A percentile compares a stretch with the other conserved stretches of the same genome.
Conservation (phyloP, 495 filamentous ascomycete species). For the Podospora anserina region DNA sequence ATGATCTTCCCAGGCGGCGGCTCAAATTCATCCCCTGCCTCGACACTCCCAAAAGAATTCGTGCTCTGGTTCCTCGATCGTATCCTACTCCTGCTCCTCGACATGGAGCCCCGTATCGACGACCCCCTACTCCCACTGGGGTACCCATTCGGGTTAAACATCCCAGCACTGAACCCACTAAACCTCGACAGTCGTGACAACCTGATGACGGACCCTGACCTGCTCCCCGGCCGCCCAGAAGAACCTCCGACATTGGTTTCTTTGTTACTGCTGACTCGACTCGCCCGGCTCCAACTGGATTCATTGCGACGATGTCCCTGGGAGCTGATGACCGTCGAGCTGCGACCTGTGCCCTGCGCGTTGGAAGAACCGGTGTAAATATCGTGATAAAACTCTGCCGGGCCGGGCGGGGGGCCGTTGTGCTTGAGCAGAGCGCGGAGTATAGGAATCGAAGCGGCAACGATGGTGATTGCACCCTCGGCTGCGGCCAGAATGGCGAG, state of each 20-base stretch:
- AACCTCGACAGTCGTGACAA: constrained; percentile 22
- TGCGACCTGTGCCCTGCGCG: constrained; percentile 23
- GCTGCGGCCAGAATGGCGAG: constrained; percentile 31
- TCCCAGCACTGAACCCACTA: constrained; percentile 23
- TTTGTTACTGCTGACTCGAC: constrained; percentile 10
- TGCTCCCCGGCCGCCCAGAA: background rate
- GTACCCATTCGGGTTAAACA: constrained; percentile 7
- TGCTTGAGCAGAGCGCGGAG: constrained; percentile 32
- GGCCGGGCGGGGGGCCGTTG: constrained; percentile 25
- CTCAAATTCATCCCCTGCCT: background rate
- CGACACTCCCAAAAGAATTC: constrained; percentile 3
- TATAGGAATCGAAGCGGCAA: constrained; percentile 34
- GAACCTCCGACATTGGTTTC: constrained; percentile 10
- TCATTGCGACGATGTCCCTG: constrained; percentile 19
- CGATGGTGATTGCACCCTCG: constrained; percentile 33
- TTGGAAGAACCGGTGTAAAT: constrained; percentile 26
- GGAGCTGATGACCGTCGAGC: constrained; percentile 26
- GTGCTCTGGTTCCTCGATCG: constrained; percentile 6
- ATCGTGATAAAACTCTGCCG: constrained; percentile 26
- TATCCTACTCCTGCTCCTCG: background rate
- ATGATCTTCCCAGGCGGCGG: constrained; percentile 27
- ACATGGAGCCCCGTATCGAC: background rate
- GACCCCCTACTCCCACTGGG: background rate
- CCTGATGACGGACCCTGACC: background rate
- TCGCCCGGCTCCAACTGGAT: constrained; percentile 10